Percentiles rank a stretch among this genome's conserved stretches.
phyloP scores from a whole-genome alignment of 371 early-diverging fungal genomes.

The Apophysomyces elegans region DNA sequence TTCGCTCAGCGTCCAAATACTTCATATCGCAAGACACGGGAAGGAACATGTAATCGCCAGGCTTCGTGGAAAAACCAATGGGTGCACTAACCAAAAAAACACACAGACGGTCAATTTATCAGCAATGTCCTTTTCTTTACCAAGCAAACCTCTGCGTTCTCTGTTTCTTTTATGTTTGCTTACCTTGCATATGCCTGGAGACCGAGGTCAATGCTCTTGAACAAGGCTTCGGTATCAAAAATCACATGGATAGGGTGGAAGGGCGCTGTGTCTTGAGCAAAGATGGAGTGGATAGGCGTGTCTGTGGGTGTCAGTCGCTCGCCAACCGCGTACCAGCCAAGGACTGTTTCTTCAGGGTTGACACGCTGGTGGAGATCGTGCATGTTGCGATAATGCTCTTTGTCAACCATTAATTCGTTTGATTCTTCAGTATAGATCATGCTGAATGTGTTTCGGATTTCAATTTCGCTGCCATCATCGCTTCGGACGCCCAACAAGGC shows the following conservation, averaged over 20 bases:
- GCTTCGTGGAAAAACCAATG: slow-evolving; percentile 68
- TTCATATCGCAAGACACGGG: slow-evolving; percentile 88
- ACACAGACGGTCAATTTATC: background rate
- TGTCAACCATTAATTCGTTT: slow-evolving; percentile 77
- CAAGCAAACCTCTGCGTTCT: no score
- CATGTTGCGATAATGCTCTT: slow-evolving; percentile 88
- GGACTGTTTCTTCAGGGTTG: slow-evolving; percentile 87
- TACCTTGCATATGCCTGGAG: slow-evolving; percentile 79
- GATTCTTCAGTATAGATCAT: slow-evolving; percentile 77
- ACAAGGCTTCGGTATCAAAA: slow-evolving; percentile 79
- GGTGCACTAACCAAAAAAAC: slow-evolving; percentile 54
- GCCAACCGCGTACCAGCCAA: slow-evolving; percentile 94
- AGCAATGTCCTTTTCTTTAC: no score
- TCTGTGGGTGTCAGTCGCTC: slow-evolving; percentile 72
- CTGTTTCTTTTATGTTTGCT: background rate
- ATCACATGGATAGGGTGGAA: slow-evolving; percentile 86
- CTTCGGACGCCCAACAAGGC: slow-evolving; percentile 85
- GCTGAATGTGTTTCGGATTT: slow-evolving; percentile 88
- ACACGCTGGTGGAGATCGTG: slow-evolving; percentile 86
- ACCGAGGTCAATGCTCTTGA: slow-evolving; percentile 71
- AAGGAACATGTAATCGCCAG: slow-evolving; percentile 83
- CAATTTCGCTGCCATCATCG: slow-evolving; percentile 85
- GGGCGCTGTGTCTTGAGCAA: slow-evolving; percentile 80
- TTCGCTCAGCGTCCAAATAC: slow-evolving; percentile 87
- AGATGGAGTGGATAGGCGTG: slow-evolving; percentile 87